These are phyloP conservation scores for Colletotrichum scovillei DNA, from an alignment of 2,329 filamentous ascomycete genomes.

Conservation along the genomic window DNA sequence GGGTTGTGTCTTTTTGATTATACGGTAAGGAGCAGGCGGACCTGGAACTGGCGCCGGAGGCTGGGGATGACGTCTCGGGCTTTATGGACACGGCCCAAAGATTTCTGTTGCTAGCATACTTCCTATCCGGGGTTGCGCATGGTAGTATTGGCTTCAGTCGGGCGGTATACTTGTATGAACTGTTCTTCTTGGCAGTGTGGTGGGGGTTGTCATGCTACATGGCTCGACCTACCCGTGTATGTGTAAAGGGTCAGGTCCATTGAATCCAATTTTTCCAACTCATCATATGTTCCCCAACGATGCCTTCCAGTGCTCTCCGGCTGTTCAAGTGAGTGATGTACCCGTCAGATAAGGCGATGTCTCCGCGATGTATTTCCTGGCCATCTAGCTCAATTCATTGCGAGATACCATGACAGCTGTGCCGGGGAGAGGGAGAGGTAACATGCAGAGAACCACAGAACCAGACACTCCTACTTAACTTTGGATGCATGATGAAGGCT, in stretches of 20 bases:
- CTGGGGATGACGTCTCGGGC: slow-evolving; percentile 4
- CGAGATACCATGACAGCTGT: not conserved
- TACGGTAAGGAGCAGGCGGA: slow-evolving; percentile 13
- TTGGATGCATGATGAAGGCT: too few relatives aligned
- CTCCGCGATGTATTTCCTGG: not conserved
- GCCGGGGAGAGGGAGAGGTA: too few relatives aligned
- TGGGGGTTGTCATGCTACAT: not conserved
- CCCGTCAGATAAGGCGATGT: not conserved
- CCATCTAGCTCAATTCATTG: not conserved
- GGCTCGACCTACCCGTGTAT: slow-evolving; percentile 1
- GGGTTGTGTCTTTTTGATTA: slow-evolving; percentile 23
- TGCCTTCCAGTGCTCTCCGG: not conserved
- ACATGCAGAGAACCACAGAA: too few relatives aligned
- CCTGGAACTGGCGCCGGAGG: slow-evolving; percentile 21
- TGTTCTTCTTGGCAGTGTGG: not conserved
- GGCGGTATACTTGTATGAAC: not conserved
- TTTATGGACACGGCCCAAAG: slow-evolving; percentile 8
- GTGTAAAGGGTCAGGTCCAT: not conserved
- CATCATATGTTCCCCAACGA: too few relatives aligned
- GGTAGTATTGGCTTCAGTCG: not conserved
- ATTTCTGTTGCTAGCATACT: not conserved
- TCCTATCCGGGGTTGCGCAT: not conserved
- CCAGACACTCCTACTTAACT: too few relatives aligned
- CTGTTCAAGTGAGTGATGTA: not conserved
- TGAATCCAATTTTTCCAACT: not conserved